phyloP scores from a whole-genome alignment of 768 basidiomycete genomes.

The Boletus vermiculosoides region DNA sequence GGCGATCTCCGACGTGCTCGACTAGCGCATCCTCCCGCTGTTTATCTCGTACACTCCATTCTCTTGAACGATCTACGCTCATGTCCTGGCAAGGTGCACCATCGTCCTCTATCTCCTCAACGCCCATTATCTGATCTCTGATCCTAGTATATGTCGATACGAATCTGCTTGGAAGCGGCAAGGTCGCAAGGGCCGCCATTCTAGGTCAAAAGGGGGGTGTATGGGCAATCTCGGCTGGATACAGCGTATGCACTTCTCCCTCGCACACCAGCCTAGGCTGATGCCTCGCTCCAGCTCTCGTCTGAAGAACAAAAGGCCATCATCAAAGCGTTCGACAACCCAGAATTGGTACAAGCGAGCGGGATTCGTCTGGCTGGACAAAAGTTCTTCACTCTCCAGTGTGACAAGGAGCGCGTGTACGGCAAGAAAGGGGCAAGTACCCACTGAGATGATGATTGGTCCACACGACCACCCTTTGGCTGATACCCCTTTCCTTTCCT shows the following conservation, averaged over 20 bases:
- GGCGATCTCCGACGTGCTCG: constrained; percentile 23
- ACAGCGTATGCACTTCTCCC: constrained; percentile 11
- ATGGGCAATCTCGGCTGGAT: constrained; percentile 28
- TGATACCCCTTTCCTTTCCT: neutral
- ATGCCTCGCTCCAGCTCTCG: constrained; percentile 15
- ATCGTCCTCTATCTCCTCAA: neutral
- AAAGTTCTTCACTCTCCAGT: constrained; percentile 74
- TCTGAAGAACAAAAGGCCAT: constrained; percentile 26
- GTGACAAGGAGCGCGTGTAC: constrained; percentile 54
- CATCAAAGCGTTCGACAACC: constrained; percentile 43
- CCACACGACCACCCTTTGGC: neutral
- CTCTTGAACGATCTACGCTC: constrained; percentile 8
- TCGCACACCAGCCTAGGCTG: neutral
- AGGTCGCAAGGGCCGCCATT: constrained; percentile 66
- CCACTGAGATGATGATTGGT: neutral
- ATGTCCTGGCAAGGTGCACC: constrained; percentile 82
- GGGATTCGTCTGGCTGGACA: constrained; percentile 65
- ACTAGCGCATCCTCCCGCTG: neutral
- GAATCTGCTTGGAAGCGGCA: constrained; percentile 73
- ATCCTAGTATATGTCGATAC: constrained; percentile 72
- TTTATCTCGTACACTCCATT: constrained; percentile 5
- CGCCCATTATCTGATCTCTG: constrained; percentile 38
- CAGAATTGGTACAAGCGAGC: constrained; percentile 41
- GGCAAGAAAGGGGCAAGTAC: constrained; percentile 72
- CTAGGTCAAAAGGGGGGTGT: constrained; percentile 30